These are phyloP conservation scores for Gynostemma pentaphyllum DNA, from an alignment of 306 rosid genomes.

Conservation along the genomic window DNA sequence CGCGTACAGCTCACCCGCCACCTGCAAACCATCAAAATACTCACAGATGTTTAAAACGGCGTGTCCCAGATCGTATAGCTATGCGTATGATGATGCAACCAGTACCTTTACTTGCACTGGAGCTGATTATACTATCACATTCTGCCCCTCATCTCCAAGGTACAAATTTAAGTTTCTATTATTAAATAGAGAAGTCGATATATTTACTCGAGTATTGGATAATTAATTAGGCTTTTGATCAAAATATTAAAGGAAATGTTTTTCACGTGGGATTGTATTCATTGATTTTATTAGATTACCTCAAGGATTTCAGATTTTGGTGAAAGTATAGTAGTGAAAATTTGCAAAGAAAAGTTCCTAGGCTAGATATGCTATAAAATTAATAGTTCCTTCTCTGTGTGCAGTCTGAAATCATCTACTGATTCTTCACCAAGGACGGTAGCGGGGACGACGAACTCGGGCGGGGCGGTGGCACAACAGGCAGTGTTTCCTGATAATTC, in stretches of 20 bases:
- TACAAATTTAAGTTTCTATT: constrained; percentile 10
- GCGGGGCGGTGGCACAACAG: constrained; percentile 15
- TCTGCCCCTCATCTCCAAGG: constrained; percentile 51
- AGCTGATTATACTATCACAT: constrained; percentile 45
- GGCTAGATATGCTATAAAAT: neutral
- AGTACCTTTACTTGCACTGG: constrained; percentile 57
- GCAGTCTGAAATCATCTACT: constrained; percentile 34
- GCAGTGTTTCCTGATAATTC: constrained; percentile 22
- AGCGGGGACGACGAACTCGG: neutral
- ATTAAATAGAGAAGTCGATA: too few relatives aligned
- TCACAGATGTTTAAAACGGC: constrained; percentile 47
- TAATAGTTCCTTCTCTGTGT: neutral
- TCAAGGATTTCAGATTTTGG: neutral
- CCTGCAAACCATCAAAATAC: constrained; percentile 43
- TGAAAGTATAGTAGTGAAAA: too few relatives aligned
- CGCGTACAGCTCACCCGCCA: constrained; percentile 29
- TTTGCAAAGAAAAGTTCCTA: neutral
- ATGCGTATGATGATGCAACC: constrained; percentile 57
- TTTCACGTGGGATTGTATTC: too few relatives aligned
- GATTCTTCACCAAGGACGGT: constrained; percentile 15
- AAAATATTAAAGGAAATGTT: too few relatives aligned
- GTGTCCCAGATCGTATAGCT: constrained; percentile 55
- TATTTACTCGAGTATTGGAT: too few relatives aligned
- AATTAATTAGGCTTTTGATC: too few relatives aligned
- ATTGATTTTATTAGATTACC: too few relatives aligned